Conservation (phyloP, 345 rosid genomes). For the Pelargonium nanum region DNA sequence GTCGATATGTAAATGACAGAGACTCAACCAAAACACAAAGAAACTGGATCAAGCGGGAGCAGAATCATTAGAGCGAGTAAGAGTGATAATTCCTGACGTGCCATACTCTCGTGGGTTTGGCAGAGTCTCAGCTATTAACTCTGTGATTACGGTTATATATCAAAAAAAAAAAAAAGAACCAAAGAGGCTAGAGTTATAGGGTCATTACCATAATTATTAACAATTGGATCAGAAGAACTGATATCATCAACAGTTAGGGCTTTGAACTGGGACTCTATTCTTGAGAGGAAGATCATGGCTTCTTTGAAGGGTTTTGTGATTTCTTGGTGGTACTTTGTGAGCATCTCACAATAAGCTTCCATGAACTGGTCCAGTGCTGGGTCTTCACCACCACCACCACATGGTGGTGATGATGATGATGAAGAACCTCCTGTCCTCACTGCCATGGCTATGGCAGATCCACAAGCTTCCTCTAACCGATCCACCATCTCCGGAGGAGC, state of each 20-base stretch:
- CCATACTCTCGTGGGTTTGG: no score
- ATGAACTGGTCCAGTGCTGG: conserved; percentile 97
- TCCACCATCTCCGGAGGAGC: conserved; percentile 88
- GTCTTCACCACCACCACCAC: conserved; percentile 61
- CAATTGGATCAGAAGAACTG: conserved; percentile 25
- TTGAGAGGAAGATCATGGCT: conserved; percentile 79
- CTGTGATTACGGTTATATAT: no score
- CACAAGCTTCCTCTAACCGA: conserved; percentile 67
- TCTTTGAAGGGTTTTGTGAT: conserved; percentile 93
- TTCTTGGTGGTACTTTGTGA: conserved; percentile 86
- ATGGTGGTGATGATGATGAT: not conserved
- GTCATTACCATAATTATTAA: conserved; percentile 42
- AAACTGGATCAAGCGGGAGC: no score
- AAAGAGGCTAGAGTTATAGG: conserved; percentile 1
- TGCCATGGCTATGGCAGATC: conserved; percentile 48
- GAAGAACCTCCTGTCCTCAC: conserved; percentile 10
- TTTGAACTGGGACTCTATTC: conserved; percentile 77
- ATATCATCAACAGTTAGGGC: conserved; percentile 28
- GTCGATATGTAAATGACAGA: no score
- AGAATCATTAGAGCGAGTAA: no score
- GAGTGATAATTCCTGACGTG: no score
- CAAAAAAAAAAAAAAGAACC: no score
- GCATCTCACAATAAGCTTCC: conserved; percentile 99
- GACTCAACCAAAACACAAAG: not conserved
- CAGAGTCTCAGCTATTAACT: no score